Evolutionary conservation across 78 protist genomes (phyloP), one percentile per base, ranked within the genome.

Genomic region (Cavenderia fasciculata): DNA sequence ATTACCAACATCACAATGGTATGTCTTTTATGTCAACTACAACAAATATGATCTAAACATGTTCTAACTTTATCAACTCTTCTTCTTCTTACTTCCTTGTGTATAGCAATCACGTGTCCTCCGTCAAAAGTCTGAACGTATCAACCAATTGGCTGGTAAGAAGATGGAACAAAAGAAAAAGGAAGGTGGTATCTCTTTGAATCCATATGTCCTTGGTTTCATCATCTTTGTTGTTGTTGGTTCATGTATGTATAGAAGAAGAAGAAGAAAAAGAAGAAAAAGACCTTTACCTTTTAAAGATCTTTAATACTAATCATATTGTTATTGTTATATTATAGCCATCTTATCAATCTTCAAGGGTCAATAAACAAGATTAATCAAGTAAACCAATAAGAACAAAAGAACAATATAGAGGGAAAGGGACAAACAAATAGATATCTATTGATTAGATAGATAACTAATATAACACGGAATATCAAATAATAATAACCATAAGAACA

Each of bases 201-300:
- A n/a, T 4, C 88, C 88, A 78, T 65, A 52, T 41, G 74, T 78
- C 40, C 19, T 78, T 23, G 88, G 49, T 34, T 78, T 78, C 61
- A 78, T 78, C 66, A 29, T 78, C 54, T 62, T 65, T 78, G 88
- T 78, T 18, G 88, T 78, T 25, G 65, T 78, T 78, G 88, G 88
- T 78, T 78, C 88, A 78, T 41, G 86, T 75, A 75, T 38, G 71
- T 75, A 38, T 75, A 5, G 0, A 18, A 43, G 7, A 36, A 29
- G 7, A 27, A 40, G 23, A 16, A 14, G 10, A 49, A 56, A n/a
- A n/a, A n/a, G n/a, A n/a, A n/a, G n/a, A n/a, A n/a, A n/a, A n/a
- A n/a, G n/a, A n/a, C n/a, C n/a, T 59, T 29, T 29, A 59, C 7
- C 4, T 29, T 16, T 29, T 4, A 19, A 19, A 31, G 68, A 12